Evolutionary conservation across 1,139 yeast species (phyloP), one percentile per base, ranked within the genome.

Genomic region (Taphrina flavorubra): DNA sequence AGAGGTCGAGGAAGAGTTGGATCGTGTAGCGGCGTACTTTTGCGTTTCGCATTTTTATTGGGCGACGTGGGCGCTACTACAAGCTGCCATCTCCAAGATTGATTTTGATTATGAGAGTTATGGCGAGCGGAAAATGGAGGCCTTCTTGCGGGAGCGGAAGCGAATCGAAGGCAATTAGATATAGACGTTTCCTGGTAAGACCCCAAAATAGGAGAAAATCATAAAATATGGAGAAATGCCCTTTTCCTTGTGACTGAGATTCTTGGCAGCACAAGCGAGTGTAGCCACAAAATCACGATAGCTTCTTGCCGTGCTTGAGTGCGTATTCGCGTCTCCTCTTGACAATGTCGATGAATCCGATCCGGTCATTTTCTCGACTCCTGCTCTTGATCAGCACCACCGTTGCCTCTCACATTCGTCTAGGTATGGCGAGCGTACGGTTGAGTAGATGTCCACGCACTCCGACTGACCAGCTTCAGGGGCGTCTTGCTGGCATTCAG

Each of bases 41-140:
- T 25, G 36, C 13, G 56, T 47, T 14, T 55, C 63, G 14, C 69
- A 70, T 40, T 37, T 61, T 16, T 63, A 36, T 49, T 71, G 73
- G 73, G 94, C 94, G 1, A 82, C 89, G 14, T 89, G 96, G 96
- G 87, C 92, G 1, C 87, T 87, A 73, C 88, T 89, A 70, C 96
- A 89, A 76, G 83, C 88, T 71, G 84, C 84, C 70, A 85, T 87
- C 44, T 87, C 92, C 4, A 83, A 85, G 64, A 88, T 89, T 65
- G 95, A 89, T 73, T 89, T 89, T 76, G 88, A 88, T 74, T 89
- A 89, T 75, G 67, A 46, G 31, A 82, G 85, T n/a, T 63, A 63
- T 25, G 14, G 55, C 13, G 61, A 63, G 46, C 31, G 67, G n/a
- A 56, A 57, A 18, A 34, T 63, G 39, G 55, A 58, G 46, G 62